Evolutionary conservation across 2,329 filamentous ascomycete species (phyloP), one percentile per base, ranked within the genome.

Genomic region (Westerdykella ornata): DNA sequence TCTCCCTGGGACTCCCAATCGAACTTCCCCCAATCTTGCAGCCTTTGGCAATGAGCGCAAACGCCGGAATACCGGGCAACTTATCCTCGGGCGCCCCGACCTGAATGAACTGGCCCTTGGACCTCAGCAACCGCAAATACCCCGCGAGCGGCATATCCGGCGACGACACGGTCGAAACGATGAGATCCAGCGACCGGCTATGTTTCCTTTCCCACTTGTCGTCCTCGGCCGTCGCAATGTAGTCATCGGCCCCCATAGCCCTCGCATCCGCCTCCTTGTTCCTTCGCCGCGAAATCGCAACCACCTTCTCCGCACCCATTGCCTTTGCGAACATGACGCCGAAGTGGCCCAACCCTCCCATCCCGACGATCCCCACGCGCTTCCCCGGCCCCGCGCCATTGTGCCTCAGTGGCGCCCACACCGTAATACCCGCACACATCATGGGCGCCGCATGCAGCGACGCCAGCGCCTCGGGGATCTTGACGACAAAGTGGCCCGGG

Each of bases 381-480:
- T 84, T 85, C 4, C 84, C 85, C 0, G 82, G 81, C 0, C 85
- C 85, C 26, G 78, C 74, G 1, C 77, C 78, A 28, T 84, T 80
- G 19, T 81, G 74, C 37, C 75, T 74, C 13, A 92, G 66, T 0
- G 86, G 85, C 4, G 76, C 76, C 59, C 77, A 92, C 0, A 82
- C 76, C 0, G 86, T 92, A 39, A 90, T 74, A 1, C 87, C 86
- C 1, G 80, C 86, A 57, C 86, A 90, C 19, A 90, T 72, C 70
- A 92, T 80, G 1, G 85, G 85, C 1, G 84, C 77, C 1, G 76
- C 77, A 43, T 73, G 68, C 8, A 69, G 71, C 20, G 67, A 72
- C 1, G 64, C 53, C 19, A 81, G 47, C 0, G 46, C 57, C 12
- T 73, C 69, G 0, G 78, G 78, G 43, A 81, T 79, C 54, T 68